Evolutionary conservation across 1,284 basidiomycete genomes (phyloP).

Genomic region (Rhizopogon hawkerae): DNA sequence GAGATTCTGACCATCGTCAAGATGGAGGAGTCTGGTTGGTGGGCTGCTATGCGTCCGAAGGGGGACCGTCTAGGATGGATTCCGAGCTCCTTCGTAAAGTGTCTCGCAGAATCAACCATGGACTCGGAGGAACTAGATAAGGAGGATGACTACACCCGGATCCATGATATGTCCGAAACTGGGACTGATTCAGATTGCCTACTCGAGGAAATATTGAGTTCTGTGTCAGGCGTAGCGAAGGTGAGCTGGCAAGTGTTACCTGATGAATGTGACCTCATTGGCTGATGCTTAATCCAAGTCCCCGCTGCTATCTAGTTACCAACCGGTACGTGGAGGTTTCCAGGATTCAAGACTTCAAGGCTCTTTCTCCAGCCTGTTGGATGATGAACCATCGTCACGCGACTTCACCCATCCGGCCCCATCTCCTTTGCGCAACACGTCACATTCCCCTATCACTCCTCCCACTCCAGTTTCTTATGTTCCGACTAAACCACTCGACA

Average conservation of each 20-base stretch:
- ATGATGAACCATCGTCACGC: conserved; percentile 9
- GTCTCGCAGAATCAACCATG: conserved; percentile 28
- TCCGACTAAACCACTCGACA: neutral
- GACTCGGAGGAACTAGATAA: neutral
- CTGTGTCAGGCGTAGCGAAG: neutral
- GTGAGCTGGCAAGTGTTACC: neutral
- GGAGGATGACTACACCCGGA: neutral
- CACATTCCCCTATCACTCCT: conserved; percentile 5
- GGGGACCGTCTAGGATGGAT: conserved; percentile 60
- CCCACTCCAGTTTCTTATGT: conserved; percentile 3
- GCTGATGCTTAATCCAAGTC: neutral
- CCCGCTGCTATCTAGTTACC: neutral
- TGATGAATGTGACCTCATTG: neutral
- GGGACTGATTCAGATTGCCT: neutral
- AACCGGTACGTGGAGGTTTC: neutral
- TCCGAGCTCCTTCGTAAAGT: conserved; percentile 48
- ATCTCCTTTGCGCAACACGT: neutral
- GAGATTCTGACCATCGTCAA: conserved; percentile 62
- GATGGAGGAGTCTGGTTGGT: conserved; percentile 68
- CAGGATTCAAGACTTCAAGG: conserved; percentile 9
- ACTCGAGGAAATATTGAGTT: neutral
- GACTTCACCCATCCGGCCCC: neutral
- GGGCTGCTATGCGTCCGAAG: conserved; percentile 59
- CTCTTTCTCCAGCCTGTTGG: conserved; percentile 6
- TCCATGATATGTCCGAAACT: neutral